Evolutionary conservation across 2,329 filamentous ascomycete species (phyloP), one percentile per base, ranked within the genome.

Genomic region (Epichloe elymi): DNA sequence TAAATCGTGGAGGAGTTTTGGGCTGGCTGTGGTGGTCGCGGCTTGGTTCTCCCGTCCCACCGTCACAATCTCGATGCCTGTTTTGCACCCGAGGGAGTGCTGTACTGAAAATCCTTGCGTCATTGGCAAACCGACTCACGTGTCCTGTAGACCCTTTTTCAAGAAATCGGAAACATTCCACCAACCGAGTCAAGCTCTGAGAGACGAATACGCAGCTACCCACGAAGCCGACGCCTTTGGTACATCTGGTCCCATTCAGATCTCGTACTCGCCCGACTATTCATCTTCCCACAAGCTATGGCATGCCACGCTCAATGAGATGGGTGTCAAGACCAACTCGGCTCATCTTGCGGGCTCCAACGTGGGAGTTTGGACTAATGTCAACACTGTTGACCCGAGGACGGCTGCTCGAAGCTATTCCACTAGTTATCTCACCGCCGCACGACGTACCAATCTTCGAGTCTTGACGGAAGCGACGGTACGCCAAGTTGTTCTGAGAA

Each of bases 101-200:
- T 30, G 26, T 30, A 4, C 26, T 10, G 8, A 6, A 10, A 10
- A 26, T 26, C 23, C 23, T 2, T 30, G 8, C 26, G 26, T 26
- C 26, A 17, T 39, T 39, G 38, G 7, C 7, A 17, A 17, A 39
- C 38, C 15, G 2, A 23, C 44, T 37, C 20, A 37, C 23, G 17
- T 5, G n/a, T 33, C 14, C 17, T 1, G 26, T 42, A 76, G 72
- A 26, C 73, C 72, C 0, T 77, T 68, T 56, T 76, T 76, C 60
- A 74, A 73, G 51, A 74, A 67, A 52, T 70, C 69, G 3, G 74
- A 78, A 57, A 68, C 65, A 0, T 76, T 74, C 52, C 71, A 73
- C 35, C 60, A 64, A 5, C 68, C 67, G 0, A 66, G 63, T n/a
- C 53, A 61, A 12, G 59, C 60, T 4, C 51, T 69, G 1, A 61